These are phyloP conservation scores for Alternaria consortialis DNA, from an alignment of 2,329 filamentous ascomycete genomes.

Conservation along the genomic window DNA sequence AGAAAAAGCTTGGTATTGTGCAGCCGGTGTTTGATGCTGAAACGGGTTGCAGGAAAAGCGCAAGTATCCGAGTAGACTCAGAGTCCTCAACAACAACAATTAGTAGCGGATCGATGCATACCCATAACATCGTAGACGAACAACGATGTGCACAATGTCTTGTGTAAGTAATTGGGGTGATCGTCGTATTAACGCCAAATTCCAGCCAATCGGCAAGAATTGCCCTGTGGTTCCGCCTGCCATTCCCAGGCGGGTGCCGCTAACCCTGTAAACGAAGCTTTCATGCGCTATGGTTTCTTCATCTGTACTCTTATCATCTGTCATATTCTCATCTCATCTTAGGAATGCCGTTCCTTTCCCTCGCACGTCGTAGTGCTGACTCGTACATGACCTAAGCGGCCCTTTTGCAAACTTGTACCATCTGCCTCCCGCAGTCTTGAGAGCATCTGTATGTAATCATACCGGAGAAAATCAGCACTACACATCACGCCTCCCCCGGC, in stretches of 20 bases:
- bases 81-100: not conserved
- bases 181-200: constrained; percentile 11
- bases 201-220: constrained; percentile 19
- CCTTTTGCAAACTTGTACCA: constrained; percentile 3
- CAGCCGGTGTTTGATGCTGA: not conserved
- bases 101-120: not conserved
- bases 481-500: constrained; percentile 11
- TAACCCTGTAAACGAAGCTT: constrained; percentile 28
- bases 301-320: constrained; percentile 20
- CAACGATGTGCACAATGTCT: constrained; percentile 12
- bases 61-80: not conserved
- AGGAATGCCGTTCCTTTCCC: constrained; percentile 8
- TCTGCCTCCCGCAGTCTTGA: constrained; percentile 13
- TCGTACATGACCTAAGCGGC: constrained; percentile 3
- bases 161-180: constrained; percentile 18
- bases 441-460: constrained; percentile 25
- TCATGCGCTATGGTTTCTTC: constrained; percentile 19
- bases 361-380: constrained; percentile 5
- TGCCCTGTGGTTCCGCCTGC: constrained; percentile 23
- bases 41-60: not conserved
- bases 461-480: constrained; percentile 25
- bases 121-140: not conserved
- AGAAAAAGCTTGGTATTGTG: not conserved
- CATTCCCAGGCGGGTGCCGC: constrained; percentile 16
- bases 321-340: constrained; percentile 11